phyloP scores from a whole-genome alignment of 1,284 basidiomycete genomes.

The Coniophora puteana region DNA sequence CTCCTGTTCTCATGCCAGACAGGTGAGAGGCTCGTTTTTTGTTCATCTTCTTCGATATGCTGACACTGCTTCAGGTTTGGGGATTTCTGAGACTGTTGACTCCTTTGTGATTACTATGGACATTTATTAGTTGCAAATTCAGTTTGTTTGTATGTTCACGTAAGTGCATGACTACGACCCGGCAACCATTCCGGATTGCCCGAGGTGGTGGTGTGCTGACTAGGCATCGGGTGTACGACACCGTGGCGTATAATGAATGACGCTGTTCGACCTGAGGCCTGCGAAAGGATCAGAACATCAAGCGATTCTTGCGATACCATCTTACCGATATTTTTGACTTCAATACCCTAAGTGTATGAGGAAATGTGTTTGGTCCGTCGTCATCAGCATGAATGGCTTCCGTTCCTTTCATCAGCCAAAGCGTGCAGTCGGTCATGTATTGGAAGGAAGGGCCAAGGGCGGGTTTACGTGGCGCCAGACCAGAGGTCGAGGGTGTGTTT shows the following conservation, averaged over 20 bases:
- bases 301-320: too few species aligned
- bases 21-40: conserved; percentile 45
- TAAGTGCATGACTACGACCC: too few species aligned
- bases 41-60: neutral
- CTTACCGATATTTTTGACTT: conserved; percentile 46
- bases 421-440: conserved; percentile 64
- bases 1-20: conserved; percentile 87
- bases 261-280: too few species aligned
- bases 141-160: too few species aligned
- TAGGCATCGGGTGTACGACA: too few species aligned
- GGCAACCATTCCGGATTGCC: too few species aligned
- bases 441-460: conserved; percentile 72
- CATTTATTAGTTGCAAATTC: too few species aligned
- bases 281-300: too few species aligned
- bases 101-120: too few species aligned
- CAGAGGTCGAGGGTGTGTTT: conserved; percentile 37
- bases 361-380: conserved; percentile 14
- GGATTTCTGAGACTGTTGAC: conserved; percentile 22
- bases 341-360: conserved; percentile 31
- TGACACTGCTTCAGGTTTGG: conserved; percentile 26
- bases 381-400: conserved; percentile 8
- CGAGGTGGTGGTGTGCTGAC: too few species aligned
- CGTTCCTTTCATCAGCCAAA: conserved; percentile 52
- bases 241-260: too few species aligned
- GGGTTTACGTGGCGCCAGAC: conserved; percentile 50